Conservation (phyloP, 257 asterid species). For the Solanum corneliomulleri region DNA sequence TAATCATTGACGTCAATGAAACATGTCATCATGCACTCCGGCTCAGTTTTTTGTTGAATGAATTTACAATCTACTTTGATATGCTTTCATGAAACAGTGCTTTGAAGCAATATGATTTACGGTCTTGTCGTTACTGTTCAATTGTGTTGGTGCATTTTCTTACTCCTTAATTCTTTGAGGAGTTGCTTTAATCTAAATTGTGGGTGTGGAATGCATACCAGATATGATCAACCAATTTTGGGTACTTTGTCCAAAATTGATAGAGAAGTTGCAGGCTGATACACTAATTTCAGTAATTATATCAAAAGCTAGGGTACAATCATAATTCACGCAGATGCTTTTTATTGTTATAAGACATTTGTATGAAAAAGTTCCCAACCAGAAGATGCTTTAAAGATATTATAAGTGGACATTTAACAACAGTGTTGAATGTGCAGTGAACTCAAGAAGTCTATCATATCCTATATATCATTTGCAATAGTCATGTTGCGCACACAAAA, state of each 20-base stretch:
- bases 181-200: not conserved
- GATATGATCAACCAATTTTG: not conserved
- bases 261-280: not conserved
- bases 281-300: not conserved
- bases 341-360: not conserved
- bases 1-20: not conserved
- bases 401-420: not conserved
- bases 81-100: not conserved
- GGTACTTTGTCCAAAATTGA: not conserved
- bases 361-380: not conserved
- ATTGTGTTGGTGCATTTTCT: not conserved
- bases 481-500: not conserved
- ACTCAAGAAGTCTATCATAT: not conserved
- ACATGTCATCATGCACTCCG: not conserved
- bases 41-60: not conserved
- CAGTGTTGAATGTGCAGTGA: not conserved
- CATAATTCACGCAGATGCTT: not conserved
- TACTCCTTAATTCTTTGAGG: not conserved
- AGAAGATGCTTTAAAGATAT: not conserved
- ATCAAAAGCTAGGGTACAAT: not conserved
- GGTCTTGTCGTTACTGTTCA: not conserved
- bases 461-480: not conserved
- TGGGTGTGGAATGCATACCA: not conserved
- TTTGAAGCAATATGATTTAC: not conserved
- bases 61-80: not conserved